These are phyloP conservation scores for Helotiales sp. DNA, from an alignment of 2,329 filamentous ascomycete genomes.

Conservation along the genomic window DNA sequence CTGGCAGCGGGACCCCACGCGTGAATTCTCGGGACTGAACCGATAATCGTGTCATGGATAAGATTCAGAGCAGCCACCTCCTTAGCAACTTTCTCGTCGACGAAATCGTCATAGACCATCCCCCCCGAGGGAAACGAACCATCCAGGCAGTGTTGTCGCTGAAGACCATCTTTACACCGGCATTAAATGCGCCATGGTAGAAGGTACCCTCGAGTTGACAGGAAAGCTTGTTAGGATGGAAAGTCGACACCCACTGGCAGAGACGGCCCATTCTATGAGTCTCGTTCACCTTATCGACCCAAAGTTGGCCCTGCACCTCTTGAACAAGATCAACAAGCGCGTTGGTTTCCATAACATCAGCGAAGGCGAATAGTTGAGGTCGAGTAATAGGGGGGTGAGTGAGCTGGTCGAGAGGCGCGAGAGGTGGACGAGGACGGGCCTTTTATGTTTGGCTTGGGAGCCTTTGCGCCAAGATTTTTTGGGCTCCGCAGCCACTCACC, in stretches of 20 bases:
- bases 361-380: too few species aligned
- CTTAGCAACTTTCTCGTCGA: conserved; percentile 27
- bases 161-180: conserved; percentile 44
- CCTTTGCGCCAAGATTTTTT: too few species aligned
- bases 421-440: too few species aligned
- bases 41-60: conserved; percentile 11
- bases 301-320: conserved; percentile 3
- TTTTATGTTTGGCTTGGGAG: too few species aligned
- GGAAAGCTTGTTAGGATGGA: conserved; percentile 43
- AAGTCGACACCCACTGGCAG: conserved; percentile 43
- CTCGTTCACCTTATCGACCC: conserved; percentile 13
- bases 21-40: conserved; percentile 16
- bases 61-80: conserved; percentile 21
- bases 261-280: not conserved
- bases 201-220: conserved; percentile 43
- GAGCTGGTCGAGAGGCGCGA: too few species aligned
- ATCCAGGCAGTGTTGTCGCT: conserved; percentile 26
- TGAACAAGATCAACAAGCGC: not conserved
- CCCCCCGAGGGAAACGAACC: conserved; percentile 26
- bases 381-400: too few species aligned
- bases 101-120: conserved; percentile 32
- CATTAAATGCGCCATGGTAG: conserved; percentile 44
- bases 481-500: too few species aligned
- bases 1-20: not conserved
- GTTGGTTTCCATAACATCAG: not conserved